Percentiles rank a stretch among this genome's conserved stretches.
Evolutionary conservation across 129 eudicot genomes (phyloP).

Genomic region (Ambrosia artemisiifolia): DNA sequence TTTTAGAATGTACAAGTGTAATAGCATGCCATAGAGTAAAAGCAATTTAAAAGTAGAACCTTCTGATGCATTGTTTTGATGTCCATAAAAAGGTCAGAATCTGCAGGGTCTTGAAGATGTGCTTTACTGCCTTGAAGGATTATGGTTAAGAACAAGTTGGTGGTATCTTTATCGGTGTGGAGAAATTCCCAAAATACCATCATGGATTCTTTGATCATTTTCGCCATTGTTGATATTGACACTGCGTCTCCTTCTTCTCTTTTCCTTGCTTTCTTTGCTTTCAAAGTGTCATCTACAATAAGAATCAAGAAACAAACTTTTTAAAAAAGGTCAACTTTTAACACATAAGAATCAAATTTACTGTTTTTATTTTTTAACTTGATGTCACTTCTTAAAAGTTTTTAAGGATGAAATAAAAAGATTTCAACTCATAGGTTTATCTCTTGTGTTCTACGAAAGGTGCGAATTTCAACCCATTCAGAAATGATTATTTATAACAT

Average conservation of each 20-base stretch:
- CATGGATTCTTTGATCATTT: slow-evolving; percentile 64
- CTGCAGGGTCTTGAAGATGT: slow-evolving; percentile 43
- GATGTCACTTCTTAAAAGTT: neutral
- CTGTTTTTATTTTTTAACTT: neutral
- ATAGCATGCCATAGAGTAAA: neutral
- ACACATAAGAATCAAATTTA: neutral
- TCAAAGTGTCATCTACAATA: slow-evolving; percentile 57
- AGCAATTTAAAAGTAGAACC: slow-evolving; percentile 36
- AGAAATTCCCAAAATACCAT: slow-evolving; percentile 64
- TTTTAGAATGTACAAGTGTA: neutral
- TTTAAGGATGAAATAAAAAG: neutral
- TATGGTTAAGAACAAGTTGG: slow-evolving; percentile 33
- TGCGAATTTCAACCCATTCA: neutral
- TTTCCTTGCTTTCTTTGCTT: slow-evolving; percentile 45
- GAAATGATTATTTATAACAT: neutral
- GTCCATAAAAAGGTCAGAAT: slow-evolving; percentile 47
- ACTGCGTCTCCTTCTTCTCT: slow-evolving; percentile 47
- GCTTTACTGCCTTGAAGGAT: slow-evolving; percentile 39
- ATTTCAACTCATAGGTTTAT: neutral
- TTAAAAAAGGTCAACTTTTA: slow-evolving; percentile 1
- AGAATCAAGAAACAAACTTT: slow-evolving; percentile 7
- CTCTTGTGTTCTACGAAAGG: neutral
- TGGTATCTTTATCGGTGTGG: slow-evolving; percentile 55
- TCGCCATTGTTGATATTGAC: slow-evolving; percentile 46
- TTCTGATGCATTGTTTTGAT: slow-evolving; percentile 56